Conservation (phyloP, 2,329 filamentous ascomycete genomes). For the Cladorrhinum sp. region DNA sequence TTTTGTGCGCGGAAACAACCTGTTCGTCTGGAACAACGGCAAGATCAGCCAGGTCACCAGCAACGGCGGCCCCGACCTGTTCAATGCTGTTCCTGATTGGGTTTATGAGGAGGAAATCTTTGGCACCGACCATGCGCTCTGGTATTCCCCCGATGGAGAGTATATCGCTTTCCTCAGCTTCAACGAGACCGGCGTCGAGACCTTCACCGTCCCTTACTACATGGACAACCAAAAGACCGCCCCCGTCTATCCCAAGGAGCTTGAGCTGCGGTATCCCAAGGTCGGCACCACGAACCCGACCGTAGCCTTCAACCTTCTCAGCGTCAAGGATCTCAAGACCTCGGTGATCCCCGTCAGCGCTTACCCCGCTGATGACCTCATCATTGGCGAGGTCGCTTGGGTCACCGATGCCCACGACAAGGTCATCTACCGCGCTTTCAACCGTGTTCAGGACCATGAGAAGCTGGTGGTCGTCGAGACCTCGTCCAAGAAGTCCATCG, state of each 20-base stretch:
- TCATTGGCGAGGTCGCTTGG: slow-evolving; percentile 68
- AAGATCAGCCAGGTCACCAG: slow-evolving; percentile 54
- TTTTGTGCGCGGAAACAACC: slow-evolving; percentile 64
- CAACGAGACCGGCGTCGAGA: slow-evolving; percentile 65
- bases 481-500: slow-evolving; percentile 41
- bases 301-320: slow-evolving; percentile 57
- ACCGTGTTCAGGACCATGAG: slow-evolving; percentile 64
- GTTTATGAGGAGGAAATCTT: slow-evolving; percentile 60
- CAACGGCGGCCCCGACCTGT: slow-evolving; percentile 59
- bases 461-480: slow-evolving; percentile 60
- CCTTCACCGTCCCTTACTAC: slow-evolving; percentile 64
- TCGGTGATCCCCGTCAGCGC: slow-evolving; percentile 51
- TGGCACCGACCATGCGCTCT: slow-evolving; percentile 47
- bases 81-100: slow-evolving; percentile 65
- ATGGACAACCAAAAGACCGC: slow-evolving; percentile 57
- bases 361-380: slow-evolving; percentile 57
- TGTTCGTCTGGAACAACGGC: slow-evolving; percentile 57
- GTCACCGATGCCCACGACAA: slow-evolving; percentile 58
- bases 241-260: slow-evolving; percentile 58
- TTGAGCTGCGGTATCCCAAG: slow-evolving; percentile 66
- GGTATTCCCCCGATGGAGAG: slow-evolving; percentile 56
- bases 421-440: slow-evolving; percentile 63
- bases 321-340: slow-evolving; percentile 46
- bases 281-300: slow-evolving; percentile 66
- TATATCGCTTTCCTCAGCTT: slow-evolving; percentile 55